phyloP scores from a whole-genome alignment of 2,329 filamentous ascomycete species.

The Tetracladium maxilliforme region DNA sequence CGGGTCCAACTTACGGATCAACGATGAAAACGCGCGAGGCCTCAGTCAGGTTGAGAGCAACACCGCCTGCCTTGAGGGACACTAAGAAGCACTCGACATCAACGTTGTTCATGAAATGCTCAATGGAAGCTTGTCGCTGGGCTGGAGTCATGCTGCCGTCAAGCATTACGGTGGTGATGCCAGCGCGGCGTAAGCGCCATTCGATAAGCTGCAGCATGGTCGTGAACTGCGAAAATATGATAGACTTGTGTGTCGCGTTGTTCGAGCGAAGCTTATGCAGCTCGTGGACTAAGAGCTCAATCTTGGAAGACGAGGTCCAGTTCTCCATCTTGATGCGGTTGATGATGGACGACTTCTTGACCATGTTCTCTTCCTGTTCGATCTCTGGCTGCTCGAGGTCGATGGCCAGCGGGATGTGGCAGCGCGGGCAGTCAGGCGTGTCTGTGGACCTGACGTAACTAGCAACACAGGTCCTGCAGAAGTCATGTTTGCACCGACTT shows the following conservation, averaged over 20 bases:
- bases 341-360: conserved; percentile 96
- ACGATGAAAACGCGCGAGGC: conserved; percentile 92
- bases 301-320: conserved; percentile 97
- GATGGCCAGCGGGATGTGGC: conserved; percentile 79
- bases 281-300: conserved; percentile 90
- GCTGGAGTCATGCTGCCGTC: conserved; percentile 95
- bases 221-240: conserved; percentile 95
- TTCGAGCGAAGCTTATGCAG: conserved; percentile 83
- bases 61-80: conserved; percentile 88
- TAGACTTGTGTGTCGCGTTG: conserved; percentile 88
- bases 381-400: conserved; percentile 93
- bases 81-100: conserved; percentile 94
- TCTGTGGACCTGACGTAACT: conserved; percentile 55
- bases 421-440: conserved; percentile 67
- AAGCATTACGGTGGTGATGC: conserved; percentile 95
- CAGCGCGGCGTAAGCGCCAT: conserved; percentile 90
- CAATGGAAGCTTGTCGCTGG: conserved; percentile 84
- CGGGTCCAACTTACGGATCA: conserved; percentile 57
- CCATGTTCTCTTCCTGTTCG: conserved; percentile 71
- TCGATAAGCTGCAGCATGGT: conserved; percentile 95
- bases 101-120: conserved; percentile 91
- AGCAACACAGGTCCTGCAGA: conserved; percentile 69
- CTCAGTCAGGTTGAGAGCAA: conserved; percentile 89
- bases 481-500: conserved; percentile 86
- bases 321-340: conserved; percentile 98